Conservation (phyloP, 2,329 filamentous ascomycete genomes). For the Phaeosphaeria sp. region DNA sequence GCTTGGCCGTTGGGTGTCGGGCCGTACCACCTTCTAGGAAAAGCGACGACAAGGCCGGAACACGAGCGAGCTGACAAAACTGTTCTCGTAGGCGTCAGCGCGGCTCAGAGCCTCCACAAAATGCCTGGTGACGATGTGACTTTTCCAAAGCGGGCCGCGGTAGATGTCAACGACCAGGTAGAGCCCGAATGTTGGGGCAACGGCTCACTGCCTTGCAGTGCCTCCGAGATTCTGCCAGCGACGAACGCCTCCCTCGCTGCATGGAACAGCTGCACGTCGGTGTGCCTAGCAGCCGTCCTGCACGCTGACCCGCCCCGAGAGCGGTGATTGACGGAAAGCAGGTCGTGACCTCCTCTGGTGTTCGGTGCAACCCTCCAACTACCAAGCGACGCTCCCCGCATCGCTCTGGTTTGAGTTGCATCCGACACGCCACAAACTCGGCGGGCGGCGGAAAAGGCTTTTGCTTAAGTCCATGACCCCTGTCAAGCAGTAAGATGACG, state of each 20-base stretch:
- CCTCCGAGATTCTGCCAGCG: slow-evolving; percentile 21
- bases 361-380: neutral
- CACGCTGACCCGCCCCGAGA: slow-evolving; percentile 2
- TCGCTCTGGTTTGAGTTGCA: slow-evolving; percentile 14
- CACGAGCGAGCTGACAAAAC: neutral
- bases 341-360: neutral
- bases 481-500: slow-evolving; percentile 32
- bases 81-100: neutral
- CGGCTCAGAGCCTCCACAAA: slow-evolving; percentile 2
- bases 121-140: slow-evolving; percentile 1
- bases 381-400: neutral
- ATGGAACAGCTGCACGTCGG: neutral
- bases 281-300: slow-evolving; percentile 18
- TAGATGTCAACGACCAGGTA: neutral
- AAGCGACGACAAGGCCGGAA: neutral
- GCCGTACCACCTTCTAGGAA: neutral
- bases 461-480: slow-evolving; percentile 35
- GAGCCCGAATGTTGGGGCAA: neutral
- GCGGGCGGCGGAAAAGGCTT: slow-evolving; percentile 39
- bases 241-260: neutral
- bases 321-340: neutral
- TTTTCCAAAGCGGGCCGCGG: neutral
- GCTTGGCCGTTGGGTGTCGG: neutral
- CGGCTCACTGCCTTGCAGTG: slow-evolving; percentile 8
- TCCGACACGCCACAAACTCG: slow-evolving; percentile 20